Base-by-base conservation (phyloP, 31 red algal species). In the Odonthalia washingtoniensis region DNA sequence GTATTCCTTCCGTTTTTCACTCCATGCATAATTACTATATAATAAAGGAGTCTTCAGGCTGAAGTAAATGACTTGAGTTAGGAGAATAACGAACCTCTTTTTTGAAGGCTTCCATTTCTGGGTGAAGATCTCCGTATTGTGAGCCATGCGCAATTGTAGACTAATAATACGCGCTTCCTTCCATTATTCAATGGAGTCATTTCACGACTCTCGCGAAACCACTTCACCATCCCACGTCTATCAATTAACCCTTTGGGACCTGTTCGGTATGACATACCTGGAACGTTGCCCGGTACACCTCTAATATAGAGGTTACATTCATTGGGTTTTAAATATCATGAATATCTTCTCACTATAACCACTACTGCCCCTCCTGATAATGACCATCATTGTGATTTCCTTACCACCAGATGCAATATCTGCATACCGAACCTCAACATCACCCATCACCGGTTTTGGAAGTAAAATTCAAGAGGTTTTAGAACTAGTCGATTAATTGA, bases 231-330 rank as follows among this genome's bases (percentile, higher is more conserved):
- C 21, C 72, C 65, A 24, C 35, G 1, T 21, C 17, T 74, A 41
- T 85, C n/a, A 34, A 85, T 85, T n/a, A 32, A 85, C 46, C 30
- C 82, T 74, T 85, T 85, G 18, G 67, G 82, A 3, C 67, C 65
- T 4, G 67, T 74, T 26, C 82, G 68, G 33, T 74, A 73, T 2
- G 17, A 16, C 5, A 85, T 46, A 57, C 69, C 39, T 24, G 65
- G 67, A 3, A 45, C 41, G 36, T 74, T 44, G 45, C 53, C 82
- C 9, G 65, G 3, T 21, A 49, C 21, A 0, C 82, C 82, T 26
- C 69, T 34, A 45, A 85, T 85, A 18, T 65, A 69, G 39, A 74
- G 74, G 16, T 46, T 74, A 4, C 16, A 2, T 5, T 74, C 39
- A 4, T 40, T 38, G 40, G 72, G 72, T 69, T 85, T 52, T 18